Evolutionary conservation across 2,329 filamentous ascomycete species (phyloP), one percentile per base, ranked within the genome.

Genomic region (Daldinia eschscholtzii): DNA sequence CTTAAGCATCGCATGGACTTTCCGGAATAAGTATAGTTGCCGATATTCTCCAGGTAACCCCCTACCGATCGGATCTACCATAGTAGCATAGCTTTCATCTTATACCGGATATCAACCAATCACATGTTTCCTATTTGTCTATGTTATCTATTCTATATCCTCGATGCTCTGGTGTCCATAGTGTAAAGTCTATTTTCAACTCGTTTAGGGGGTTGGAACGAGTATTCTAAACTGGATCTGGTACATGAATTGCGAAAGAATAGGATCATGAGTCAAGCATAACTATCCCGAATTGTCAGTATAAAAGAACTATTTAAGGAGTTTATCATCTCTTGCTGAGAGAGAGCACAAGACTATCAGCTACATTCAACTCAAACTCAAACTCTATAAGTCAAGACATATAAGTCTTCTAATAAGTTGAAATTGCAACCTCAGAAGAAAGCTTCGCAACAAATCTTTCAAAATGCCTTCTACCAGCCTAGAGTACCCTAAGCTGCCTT

Each of bases 401-500:
- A 6, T 3, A 13, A 2, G 23, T 35, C 3, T 18, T 20, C 33
- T 9, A n/a, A 42, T 18, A 41, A 57, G 33, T 28, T 20, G 15
- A 15, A 41, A 4, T 6, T 20, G 12, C 39, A 30, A 46, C 7
- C 35, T 7, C 12, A 39, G 28, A 13, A 37, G 33, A 3, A 55
- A 37, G 12, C 52, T 20, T 35, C 6, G 7, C 13, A 18, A 18
- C 18, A 60, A 52, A 15, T 41, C 33, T 28, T 18, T 39, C 76
- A 80, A 74, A 4, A 85, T 86, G 83, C 80, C 82, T 64, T 79
- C 78, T 15, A 70, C 76, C 35, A 78, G 80, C 12, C 82, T 89
- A 13, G 82, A 87, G 70, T 93, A 93, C 71, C 89, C 90, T 53
- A 91, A 89, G 75, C 83, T 86, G 73, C 80, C 84, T 30, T 84